Evolutionary conservation across 2,329 filamentous ascomycete species (phyloP), one percentile per base, ranked within the genome.

Genomic region (Helotiales sp.): DNA sequence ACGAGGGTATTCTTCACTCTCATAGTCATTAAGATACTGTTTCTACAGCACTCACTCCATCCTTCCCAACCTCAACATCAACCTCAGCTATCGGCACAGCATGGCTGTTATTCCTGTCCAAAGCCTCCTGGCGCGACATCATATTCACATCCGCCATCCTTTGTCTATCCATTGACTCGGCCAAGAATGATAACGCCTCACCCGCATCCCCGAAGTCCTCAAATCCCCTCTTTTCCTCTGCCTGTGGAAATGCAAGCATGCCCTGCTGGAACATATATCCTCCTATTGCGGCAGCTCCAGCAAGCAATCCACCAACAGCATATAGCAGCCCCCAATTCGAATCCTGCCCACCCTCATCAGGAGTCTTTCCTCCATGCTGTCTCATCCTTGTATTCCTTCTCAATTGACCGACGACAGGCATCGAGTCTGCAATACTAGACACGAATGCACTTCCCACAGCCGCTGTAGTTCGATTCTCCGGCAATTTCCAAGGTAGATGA

Each of bases 201-300:
- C 67, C 69, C 9, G 68, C 68, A n/a, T 71, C 67, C 10, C 67
- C 69, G 46, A 67, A 63, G 33, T 51, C 55, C 42, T 52, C 55
- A 15, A 69, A 36, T 2, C 59, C 61, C 8, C 56, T 55, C 12
- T 57, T 57, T 44, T 62, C 55, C 19, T 57, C 52, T 52, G 63
- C 49, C 9, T 56, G 53, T 10, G 36, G 61, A 12, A 63, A 55
- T n/a, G 61, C 61, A 13, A 73, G 64, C 2, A 71, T 55, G 17
- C 69, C 73, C 52, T 70, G 62, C 52, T 72, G 69, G 31, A 70
- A 64, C 47, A 66, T 68, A 62, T 66, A 73, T 22, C 68, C 70
- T 17, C 70, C 56, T 29, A 70, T 61, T n/a, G 69, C 42, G 2
- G 65, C 68, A 1, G 71, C 58, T 19, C 66, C 65, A 31, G 67